Evolutionary conservation across 768 basidiomycete genomes (phyloP).

Genomic region (Galerina sulciceps): DNA sequence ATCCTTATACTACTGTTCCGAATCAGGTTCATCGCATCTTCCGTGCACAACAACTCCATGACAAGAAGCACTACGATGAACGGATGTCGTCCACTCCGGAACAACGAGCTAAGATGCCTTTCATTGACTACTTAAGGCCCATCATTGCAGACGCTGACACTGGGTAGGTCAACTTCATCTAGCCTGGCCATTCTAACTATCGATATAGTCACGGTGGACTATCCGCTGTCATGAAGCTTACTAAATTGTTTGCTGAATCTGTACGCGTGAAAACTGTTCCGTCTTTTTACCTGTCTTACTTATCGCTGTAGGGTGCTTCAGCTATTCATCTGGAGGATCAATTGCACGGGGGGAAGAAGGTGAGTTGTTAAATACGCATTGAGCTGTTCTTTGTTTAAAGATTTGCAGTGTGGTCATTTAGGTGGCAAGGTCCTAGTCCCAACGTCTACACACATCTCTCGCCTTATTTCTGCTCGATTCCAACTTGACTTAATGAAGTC

Average conservation of each 20-base stretch:
- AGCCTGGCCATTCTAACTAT: slow-evolving; percentile 15
- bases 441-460: slow-evolving; percentile 82
- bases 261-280: slow-evolving; percentile 38
- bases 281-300: background rate
- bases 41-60: slow-evolving; percentile 91
- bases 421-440: slow-evolving; percentile 94
- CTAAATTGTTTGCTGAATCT: slow-evolving; percentile 93
- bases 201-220: slow-evolving; percentile 80
- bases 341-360: slow-evolving; percentile 93
- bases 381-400: slow-evolving; percentile 3
- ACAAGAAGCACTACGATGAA: slow-evolving; percentile 92
- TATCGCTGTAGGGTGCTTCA: slow-evolving; percentile 70
- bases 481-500: slow-evolving; percentile 90
- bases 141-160: slow-evolving; percentile 97
- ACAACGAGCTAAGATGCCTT: slow-evolving; percentile 70
- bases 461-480: slow-evolving; percentile 85
- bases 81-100: slow-evolving; percentile 69
- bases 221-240: slow-evolving; percentile 94
- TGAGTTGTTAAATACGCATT: slow-evolving; percentile 21
- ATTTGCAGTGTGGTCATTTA: slow-evolving; percentile 76
- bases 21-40: slow-evolving; percentile 93
- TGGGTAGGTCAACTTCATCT: slow-evolving; percentile 55
- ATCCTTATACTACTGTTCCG: slow-evolving; percentile 95
- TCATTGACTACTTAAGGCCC: slow-evolving; percentile 87
- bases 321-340: slow-evolving; percentile 95